Base-by-base conservation (phyloP, 129 eudicot species). In the Logfia minima region DNA sequence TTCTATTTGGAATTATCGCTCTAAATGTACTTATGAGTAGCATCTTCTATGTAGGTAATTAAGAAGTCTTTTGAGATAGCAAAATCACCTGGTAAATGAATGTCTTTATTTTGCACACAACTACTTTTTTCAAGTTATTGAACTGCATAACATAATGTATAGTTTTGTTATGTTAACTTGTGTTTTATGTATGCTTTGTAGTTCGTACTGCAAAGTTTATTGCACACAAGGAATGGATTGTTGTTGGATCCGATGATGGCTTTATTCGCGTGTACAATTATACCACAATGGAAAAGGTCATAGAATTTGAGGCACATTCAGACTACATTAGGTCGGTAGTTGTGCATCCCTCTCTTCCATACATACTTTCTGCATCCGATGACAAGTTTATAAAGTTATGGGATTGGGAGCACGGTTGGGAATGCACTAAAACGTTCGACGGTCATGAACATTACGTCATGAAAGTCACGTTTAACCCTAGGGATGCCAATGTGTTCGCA, bases 391-490 rank as follows among this genome's bases (percentile, higher is more conserved):
- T 88, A 67, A 88, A 85, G 78, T 82, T 88, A 32, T 88, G 92
- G 89, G 86, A 88, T 66, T 88, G 89, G 89, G 92, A 88, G 45
- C 85, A 83, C n/a, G 82, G 63, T 22, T 88, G 89, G 92, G 68
- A 70, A 68, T 88, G 92, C 78, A 61, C 77, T 31, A 84, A 88
- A 74, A 88, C 83, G 8, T 88, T 88, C 64, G 60, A 88, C 45
- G 89, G 89, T 4, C 92, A 88, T 71, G 71, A 78, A 51, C 87
- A 85, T 80, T 77, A 80, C 61, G 86, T 88, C 28, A 85, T 83
- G 89, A 85, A 88, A 88, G 76, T 85, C 32, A 79, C 78, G 5
- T 83, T 88, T 71, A 83, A 85, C 70, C 87, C 89, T 3, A 85
- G 39, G 43, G 89, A 88, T 32, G 29, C 78, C 74, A 85, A 28